Conservation (phyloP, 2,329 filamentous ascomycete species). For the Ceratocystis lukuohia region DNA sequence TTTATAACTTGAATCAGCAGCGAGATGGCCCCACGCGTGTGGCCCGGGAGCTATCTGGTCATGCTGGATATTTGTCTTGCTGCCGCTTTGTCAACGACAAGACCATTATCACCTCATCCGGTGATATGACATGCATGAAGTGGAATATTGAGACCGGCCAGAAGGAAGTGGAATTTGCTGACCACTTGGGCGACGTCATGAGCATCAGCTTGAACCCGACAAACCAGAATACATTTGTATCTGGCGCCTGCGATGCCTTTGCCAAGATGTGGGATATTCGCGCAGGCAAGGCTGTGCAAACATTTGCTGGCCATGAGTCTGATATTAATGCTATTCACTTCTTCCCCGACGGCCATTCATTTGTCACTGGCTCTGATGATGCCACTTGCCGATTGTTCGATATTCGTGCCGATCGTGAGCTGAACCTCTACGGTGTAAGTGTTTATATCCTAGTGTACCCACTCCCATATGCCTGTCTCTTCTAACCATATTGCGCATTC, state of each 20-base stretch:
- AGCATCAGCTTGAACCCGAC: slow-evolving; percentile 99
- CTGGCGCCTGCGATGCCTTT: slow-evolving; percentile 96
- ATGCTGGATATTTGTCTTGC: slow-evolving; percentile 95
- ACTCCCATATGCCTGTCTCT: neutral
- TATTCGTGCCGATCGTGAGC: slow-evolving; percentile 79
- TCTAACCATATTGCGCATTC: neutral
- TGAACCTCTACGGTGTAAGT: slow-evolving; percentile 53
- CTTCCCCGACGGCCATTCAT: slow-evolving; percentile 97
- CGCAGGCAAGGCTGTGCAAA: slow-evolving; percentile 95
- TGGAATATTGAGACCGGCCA: slow-evolving; percentile 98
- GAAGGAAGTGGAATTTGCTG: slow-evolving; percentile 94
- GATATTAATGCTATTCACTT: slow-evolving; percentile 99
- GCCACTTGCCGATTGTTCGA: slow-evolving; percentile 95
- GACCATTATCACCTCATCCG: slow-evolving; percentile 92
- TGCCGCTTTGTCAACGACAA: slow-evolving; percentile 98
- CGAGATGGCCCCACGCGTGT: slow-evolving; percentile 95
- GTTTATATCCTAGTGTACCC: neutral
- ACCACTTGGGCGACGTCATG: slow-evolving; percentile 98
- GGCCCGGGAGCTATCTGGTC: slow-evolving; percentile 86
- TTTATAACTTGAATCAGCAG: slow-evolving; percentile 92
- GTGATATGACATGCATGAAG: slow-evolving; percentile 99
- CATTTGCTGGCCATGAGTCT: slow-evolving; percentile 94
- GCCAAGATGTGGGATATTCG: slow-evolving; percentile 98
- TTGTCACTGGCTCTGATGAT: slow-evolving; percentile 94
- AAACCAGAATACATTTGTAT: slow-evolving; percentile 98